phyloP scores from a whole-genome alignment of 305 asterid species.

The Rubia balearica region DNA sequence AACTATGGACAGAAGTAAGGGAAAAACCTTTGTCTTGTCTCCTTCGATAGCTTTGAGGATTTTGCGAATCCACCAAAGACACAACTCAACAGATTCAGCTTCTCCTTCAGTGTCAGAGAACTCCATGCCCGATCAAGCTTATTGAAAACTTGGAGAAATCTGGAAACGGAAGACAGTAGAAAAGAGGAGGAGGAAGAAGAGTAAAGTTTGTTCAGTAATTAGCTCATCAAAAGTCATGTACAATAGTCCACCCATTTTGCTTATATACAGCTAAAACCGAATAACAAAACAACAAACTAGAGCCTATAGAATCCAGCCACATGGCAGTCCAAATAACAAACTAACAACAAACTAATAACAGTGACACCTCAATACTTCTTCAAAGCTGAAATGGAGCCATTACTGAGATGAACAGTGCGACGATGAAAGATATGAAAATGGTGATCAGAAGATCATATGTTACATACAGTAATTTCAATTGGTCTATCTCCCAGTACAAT shows the following conservation, averaged over 20 bases:
- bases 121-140: constrained; percentile 93
- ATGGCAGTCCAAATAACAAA: no score
- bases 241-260: no score
- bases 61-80: constrained; percentile 61
- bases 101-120: constrained; percentile 69
- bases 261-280: no score
- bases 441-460: neutral
- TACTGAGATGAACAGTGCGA: neutral
- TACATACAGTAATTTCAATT: constrained; percentile 77
- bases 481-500: constrained; percentile 92
- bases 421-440: neutral
- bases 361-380: no score
- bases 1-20: constrained; percentile 1
- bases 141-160: no score
- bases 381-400: constrained; percentile 50
- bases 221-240: no score
- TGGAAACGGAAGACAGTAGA: no score
- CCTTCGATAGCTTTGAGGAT: constrained; percentile 37
- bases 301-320: no score
- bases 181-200: no score
- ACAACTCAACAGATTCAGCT: constrained; percentile 47
- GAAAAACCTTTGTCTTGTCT: constrained; percentile 36
- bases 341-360: no score
- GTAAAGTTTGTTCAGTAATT: no score
- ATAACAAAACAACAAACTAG: no score